Percentiles rank a stretch among this genome's conserved stretches.
phyloP scores from a whole-genome alignment of 2,329 filamentous ascomycete species.

The Colletotrichum sp. region DNA sequence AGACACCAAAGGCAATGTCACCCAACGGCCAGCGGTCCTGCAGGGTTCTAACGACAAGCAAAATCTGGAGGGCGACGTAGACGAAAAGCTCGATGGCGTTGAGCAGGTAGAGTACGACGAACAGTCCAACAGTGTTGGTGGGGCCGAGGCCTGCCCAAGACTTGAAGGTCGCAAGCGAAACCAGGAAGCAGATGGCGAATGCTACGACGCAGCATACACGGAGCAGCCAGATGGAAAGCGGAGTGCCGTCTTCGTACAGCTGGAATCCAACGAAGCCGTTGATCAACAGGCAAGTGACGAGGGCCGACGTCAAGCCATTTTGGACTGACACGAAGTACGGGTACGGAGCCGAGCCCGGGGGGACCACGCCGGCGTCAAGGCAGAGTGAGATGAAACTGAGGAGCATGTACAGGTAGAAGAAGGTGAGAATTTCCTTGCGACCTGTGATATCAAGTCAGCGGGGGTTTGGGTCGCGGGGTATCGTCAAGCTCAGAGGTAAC shows the following conservation, averaged over 20 bases:
- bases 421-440: slow-evolving; percentile 76
- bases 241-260: slow-evolving; percentile 95
- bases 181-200: slow-evolving; percentile 85
- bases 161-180: slow-evolving; percentile 92
- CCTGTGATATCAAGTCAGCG: slow-evolving; percentile 39
- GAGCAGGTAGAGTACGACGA: slow-evolving; percentile 89
- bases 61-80: slow-evolving; percentile 85
- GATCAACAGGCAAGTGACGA: slow-evolving; percentile 89
- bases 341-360: slow-evolving; percentile 79
- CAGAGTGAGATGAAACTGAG: slow-evolving; percentile 88
- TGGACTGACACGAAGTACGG: slow-evolving; percentile 93
- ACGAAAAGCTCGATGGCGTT: slow-evolving; percentile 87
- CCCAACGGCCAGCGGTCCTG: slow-evolving; percentile 96
- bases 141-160: slow-evolving; percentile 86
- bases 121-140: slow-evolving; percentile 85
- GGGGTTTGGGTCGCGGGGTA: not conserved
- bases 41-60: slow-evolving; percentile 87
- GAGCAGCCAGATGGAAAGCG: slow-evolving; percentile 91
- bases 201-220: slow-evolving; percentile 78
- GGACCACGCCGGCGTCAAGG: slow-evolving; percentile 91
- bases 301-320: slow-evolving; percentile 81
- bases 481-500: slow-evolving; percentile 33
- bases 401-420: slow-evolving; percentile 97
- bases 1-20: slow-evolving; percentile 86
- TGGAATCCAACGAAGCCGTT: slow-evolving; percentile 99